Base-by-base conservation (phyloP, 106 monocot species). In the Phalaenopsis equestris region DNA sequence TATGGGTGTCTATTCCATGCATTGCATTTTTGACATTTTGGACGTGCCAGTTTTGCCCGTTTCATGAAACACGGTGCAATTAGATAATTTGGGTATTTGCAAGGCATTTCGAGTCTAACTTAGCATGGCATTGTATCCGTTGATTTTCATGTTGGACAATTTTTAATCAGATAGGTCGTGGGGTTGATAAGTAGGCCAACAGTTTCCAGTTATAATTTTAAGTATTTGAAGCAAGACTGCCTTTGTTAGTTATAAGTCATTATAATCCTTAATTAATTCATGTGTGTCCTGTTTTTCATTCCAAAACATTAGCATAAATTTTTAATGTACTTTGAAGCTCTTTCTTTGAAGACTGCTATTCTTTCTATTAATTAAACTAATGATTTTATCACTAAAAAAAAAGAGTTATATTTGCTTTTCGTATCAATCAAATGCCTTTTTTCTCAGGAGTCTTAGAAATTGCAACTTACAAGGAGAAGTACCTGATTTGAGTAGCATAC, bases 371-470 rank as follows among this genome's bases (percentile, higher is more conserved):
- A 65, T 65, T 23, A 65, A 1, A 10, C 64, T 65, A 65, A 9
- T 24, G 18, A 61, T 19, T 61, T 61, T 19, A 61, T 61, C 61
- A 61, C 17, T n/a, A n/a, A 19, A 61, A 17, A 1, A 9, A 23
- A 65, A 23, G n/a, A 10, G 19, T 61, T 61, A 21, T 21, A 61
- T 21, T 21, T n/a, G 4, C 10, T 21, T 61, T 61, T 61, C 17
- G 76, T 30, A 48, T 75, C 45, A 47, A 9, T 47, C 1, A 75
- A 8, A 37, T 80, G 56, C 15, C 86, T 56, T 7, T 5, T 84
- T 74, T 15, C 74, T 21, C 88, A 95, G 94, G 92, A 92, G 91
- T 79, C 84, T 95, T 55, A 88, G 94, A 77, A 95, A 95, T 79
- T 95, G 94, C 78, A 84, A 79, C 47, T 79, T 95, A 73, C 85